Evolutionary conservation across 2,329 filamentous ascomycete species (phyloP).

Genomic region (Colletotrichum karsti): DNA sequence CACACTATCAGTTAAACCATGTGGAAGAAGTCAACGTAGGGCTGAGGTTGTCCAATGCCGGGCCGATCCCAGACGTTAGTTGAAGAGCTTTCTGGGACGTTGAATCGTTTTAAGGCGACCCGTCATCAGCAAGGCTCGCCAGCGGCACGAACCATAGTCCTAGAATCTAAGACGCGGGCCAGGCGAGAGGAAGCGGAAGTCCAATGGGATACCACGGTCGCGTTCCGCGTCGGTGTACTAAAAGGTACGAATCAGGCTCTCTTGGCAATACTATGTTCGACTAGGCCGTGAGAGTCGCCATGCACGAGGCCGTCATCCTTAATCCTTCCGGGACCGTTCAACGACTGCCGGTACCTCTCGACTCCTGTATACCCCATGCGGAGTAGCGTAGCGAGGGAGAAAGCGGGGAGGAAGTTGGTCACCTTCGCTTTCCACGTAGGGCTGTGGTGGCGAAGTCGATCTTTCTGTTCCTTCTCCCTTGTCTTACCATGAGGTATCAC

Average conservation of each 20-base stretch:
- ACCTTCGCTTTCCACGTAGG: not conserved
- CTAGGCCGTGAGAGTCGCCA: too few species aligned
- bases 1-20: not conserved
- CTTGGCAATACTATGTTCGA: not conserved
- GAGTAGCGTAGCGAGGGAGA: not conserved
- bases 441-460: conserved; percentile 14
- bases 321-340: conserved; percentile 10
- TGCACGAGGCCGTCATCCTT: conserved; percentile 10
- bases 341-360: not conserved
- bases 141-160: not conserved
- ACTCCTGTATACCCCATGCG: conserved; percentile 5
- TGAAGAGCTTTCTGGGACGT: not conserved
- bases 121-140: not conserved
- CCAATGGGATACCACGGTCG: not conserved
- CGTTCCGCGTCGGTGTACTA: not conserved
- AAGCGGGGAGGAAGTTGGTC: not conserved
- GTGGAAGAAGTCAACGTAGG: not conserved
- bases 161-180: not conserved
- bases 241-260: not conserved
- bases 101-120: not conserved
- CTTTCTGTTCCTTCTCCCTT: conserved; percentile 10
- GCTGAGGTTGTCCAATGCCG: not conserved
- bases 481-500: not conserved
- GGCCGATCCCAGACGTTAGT: not conserved
- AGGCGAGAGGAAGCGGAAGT: not conserved